Evolutionary conservation across 371 early-diverging fungal species (phyloP).

Genomic region (Mucor mucedo): DNA sequence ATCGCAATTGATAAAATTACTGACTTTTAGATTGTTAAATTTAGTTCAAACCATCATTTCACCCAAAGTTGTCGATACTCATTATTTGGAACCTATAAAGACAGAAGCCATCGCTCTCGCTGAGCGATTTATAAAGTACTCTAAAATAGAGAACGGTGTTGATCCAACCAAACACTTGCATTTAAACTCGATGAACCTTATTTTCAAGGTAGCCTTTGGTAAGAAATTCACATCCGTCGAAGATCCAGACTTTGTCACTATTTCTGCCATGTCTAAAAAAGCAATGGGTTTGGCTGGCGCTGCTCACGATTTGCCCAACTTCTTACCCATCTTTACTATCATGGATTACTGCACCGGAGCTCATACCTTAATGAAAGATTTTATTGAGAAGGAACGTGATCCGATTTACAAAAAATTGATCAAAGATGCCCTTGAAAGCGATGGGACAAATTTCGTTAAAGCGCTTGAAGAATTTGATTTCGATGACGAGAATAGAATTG

Average conservation of each 20-base stretch:
- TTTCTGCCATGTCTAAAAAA: not conserved
- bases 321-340: conserved; percentile 16
- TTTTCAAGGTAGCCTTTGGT: conserved; percentile 8
- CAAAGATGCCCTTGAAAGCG: conserved; percentile 8
- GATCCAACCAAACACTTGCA: conserved; percentile 8
- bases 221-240: conserved; percentile 6
- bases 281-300: conserved; percentile 7
- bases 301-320: conserved; percentile 11
- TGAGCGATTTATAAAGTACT: not conserved
- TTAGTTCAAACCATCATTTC: too few relatives aligned
- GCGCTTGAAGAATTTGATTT: not conserved
- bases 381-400: conserved; percentile 1
- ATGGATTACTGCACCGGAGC: not conserved
- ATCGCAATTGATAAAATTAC: too few relatives aligned
- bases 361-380: not conserved
- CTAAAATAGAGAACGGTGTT: not conserved
- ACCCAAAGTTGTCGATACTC: too few relatives aligned
- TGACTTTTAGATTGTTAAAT: too few relatives aligned
- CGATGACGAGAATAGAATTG: conserved; percentile 7
- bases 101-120: conserved; percentile 6
- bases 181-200: conserved; percentile 15
- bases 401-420: conserved; percentile 12
- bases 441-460: conserved; percentile 11
- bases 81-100: not conserved
- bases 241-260: conserved; percentile 15